Evolutionary conservation across 371 early-diverging fungal species (phyloP), one percentile per base, ranked within the genome.

Genomic region (Haplosporangium sp.): DNA sequence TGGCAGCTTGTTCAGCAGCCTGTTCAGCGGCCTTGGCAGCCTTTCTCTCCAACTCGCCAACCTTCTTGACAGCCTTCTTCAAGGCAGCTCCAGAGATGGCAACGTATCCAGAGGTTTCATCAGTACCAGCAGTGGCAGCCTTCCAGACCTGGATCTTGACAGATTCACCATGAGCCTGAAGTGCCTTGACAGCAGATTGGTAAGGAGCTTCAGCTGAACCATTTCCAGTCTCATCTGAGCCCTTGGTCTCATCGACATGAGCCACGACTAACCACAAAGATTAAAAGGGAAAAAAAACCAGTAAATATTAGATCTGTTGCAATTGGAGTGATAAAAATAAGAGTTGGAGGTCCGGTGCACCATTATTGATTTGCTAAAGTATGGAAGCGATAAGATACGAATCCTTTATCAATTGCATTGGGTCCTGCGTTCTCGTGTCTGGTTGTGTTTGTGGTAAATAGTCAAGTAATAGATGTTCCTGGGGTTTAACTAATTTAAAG

Each of bases 21-120:
- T 86, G 90, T 77, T 95, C 95, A 47, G 86, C 89, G 27, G 84
- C 85, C 86, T 94, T 92, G 85, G 92, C 89, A 35, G 91, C 87
- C 78, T 93, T 92, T 83, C 88, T 90, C 71, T 87, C 87, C 44
- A 88, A 84, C 83, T 92, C 93, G 65, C 87, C 93, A 63, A 90
- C 86, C 45, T 91, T 87, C 87, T 94, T 95, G 73, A 93, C 90
- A 38, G 94, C 96, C 88, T 99, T 99, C 89, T 97, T 97, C 69
- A 93, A 77, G 34, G 96, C 97, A 67, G 97, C 92, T 50, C 93
- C 94, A 20, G 96, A 93, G 71, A 95, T 92, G 64, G 92, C 90
- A 66, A 85, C 87, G 79, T 87, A 98, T 64, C 71, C 81, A 59
- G 74, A 69, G 61, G 63, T 52, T 65, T 79, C 79, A 9, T 85